Base-by-base conservation (phyloP, 208 protist genomes). In the Leishmania gerbilli region DNA sequence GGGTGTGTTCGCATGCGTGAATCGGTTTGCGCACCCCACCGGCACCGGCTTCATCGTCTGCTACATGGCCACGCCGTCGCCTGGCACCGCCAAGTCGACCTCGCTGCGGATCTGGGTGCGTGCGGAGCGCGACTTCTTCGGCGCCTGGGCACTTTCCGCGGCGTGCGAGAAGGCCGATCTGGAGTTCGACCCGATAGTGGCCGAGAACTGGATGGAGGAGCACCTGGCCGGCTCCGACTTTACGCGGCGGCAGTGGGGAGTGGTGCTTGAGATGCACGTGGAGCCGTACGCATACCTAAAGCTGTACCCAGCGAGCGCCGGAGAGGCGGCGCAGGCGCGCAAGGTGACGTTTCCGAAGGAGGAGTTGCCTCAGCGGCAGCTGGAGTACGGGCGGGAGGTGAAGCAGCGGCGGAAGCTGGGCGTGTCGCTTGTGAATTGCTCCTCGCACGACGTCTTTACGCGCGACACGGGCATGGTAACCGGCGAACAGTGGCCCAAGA, bases 1-100 rank as follows among this genome's bases (percentile, higher is more conserved):
- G 27, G 94, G 85, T 37, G 71, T 96, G 7, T 90, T 89, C 68
- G 92, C 91, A 7, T 94, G 88, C 74, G 81, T 90, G 4, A 97
- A 95, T 80, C 91, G 91, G 71, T 95, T 87, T 77, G 88, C 87
- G 7, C 88, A 87, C 11, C 94, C 91, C 13, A 97, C 94, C 1
- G 94, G 94, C 27, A 83, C 91, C 3, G 92, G 92, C n/a, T 95
- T 94, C 74, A 88, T 93, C 7, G 58, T 97, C 2, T 97, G 94
- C 82, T 97, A 96, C 81, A 58, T 85, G 19, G 86, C 83, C 21
- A 79, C 72, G 34, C 88, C 84, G 31, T 40, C 55, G 34, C 75
- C 40, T 6, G 27, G 67, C 6, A 81, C 56, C 19, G n/a, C 60
- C 3, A 74, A 64, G 21, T 60, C 78, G 58, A 74, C 77, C 47